Evolutionary conservation across 768 basidiomycete species (phyloP).

Genomic region (Kwoniella europaea): DNA sequence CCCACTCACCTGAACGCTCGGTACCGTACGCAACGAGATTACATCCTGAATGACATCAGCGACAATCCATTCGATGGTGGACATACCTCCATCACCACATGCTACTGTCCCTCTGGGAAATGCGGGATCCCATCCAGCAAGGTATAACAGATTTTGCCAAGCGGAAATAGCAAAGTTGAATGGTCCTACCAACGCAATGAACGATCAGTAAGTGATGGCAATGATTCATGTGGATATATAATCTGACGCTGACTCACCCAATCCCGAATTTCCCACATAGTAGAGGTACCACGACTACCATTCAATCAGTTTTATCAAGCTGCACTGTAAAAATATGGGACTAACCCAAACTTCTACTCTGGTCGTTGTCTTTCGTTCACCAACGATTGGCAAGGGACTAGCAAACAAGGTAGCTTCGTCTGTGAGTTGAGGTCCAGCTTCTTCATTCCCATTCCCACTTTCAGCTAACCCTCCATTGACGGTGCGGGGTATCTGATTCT

Average conservation of each 20-base stretch:
- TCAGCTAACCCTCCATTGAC: background rate
- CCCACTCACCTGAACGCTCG: conserved; percentile 39
- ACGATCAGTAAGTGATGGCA: background rate
- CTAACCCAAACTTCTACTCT: conserved; percentile 52
- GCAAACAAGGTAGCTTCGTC: conserved; percentile 50
- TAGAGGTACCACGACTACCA: conserved; percentile 49
- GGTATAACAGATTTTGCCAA: conserved; percentile 51
- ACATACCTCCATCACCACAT: conserved; percentile 44
- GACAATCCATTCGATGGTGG: too few relatives aligned
- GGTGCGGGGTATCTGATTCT: background rate
- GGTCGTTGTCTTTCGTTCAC: conserved; percentile 44
- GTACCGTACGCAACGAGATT: conserved; percentile 39
- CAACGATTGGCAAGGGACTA: conserved; percentile 45
- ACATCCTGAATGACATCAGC: conserved; percentile 31
- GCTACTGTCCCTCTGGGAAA: conserved; percentile 39
- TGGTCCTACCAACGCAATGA: conserved; percentile 27
- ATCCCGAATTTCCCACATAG: conserved; percentile 48
- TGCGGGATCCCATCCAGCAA: conserved; percentile 51
- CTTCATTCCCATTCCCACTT: background rate
- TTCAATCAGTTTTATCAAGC: background rate
- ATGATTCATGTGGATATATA: background rate
- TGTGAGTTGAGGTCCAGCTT: conserved; percentile 2
- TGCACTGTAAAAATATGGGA: background rate
- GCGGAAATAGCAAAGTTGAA: conserved; percentile 54
- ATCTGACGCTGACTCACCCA: conserved; percentile 26